Evolutionary conservation across 768 basidiomycete species (phyloP), one percentile per base, ranked within the genome.

Genomic region (Favolaschia claudopus): DNA sequence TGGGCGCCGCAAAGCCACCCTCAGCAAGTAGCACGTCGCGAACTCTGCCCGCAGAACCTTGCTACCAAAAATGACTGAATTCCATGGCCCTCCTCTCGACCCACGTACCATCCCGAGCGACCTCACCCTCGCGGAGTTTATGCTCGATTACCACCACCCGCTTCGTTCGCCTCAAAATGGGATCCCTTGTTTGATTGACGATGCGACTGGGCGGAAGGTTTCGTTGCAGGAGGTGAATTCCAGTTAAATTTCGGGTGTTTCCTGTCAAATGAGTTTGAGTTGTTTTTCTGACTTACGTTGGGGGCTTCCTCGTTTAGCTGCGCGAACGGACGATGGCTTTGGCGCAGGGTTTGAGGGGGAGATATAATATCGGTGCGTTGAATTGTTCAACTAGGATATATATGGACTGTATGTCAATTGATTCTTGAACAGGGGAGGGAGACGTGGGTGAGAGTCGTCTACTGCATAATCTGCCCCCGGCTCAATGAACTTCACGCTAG

Each of bases 101-200:
- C 75, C 75, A 48, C 63, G 65, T 34, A n/a, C n/a, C n/a, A 79
- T 85, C 42, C 86, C 86, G n/a, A 83, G 85, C 49, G 71, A 86
- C 69, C 66, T 87, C 22, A 84, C 82, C 5, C 67, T 87, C 2
- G 77, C 85, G 0, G 83, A 86, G 58, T 88, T 88, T 62, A 78
- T 87, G 69, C 72, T 88, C 25, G 81, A 85, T 58, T 74, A 74
- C 22, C 68, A 78, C 40, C 83, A 85, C 50, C 74, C 77, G 2
- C 56, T 81, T 36, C 74, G 74, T n/a, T 81, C 84, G 0, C 50
- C 58, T 2, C 76, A 80, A 24, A 71, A 66, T 6, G 67, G 65
- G 10, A 67, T 69, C 27, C 78, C 86, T 12, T 87, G 81, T 72
- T 67, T 88, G 25, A 73, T 88, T 15, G 86, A 88, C 28, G 81